Evolutionary conservation across 2,329 filamentous ascomycete species (phyloP).

Genomic region (Apiospora phragmitis): DNA sequence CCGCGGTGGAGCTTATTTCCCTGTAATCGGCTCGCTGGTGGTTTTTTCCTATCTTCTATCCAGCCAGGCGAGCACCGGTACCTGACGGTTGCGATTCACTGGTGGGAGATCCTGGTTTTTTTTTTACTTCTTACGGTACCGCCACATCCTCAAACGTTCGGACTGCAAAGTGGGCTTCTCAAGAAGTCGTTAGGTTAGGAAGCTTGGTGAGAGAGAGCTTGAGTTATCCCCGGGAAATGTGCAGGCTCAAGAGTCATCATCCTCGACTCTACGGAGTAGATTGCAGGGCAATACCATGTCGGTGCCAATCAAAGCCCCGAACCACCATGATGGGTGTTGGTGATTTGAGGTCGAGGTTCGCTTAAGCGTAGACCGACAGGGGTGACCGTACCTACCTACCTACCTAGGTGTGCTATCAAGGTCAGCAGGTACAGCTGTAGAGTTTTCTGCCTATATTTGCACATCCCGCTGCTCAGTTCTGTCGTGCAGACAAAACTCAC

Average conservation of each 20-base stretch:
- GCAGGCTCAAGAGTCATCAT: not conserved
- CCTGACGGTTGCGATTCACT: slow-evolving; percentile 2
- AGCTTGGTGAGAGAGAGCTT: not conserved
- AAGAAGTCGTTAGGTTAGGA: not conserved
- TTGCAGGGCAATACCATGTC: not conserved
- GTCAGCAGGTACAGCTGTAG: not conserved
- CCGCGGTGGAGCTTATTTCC: slow-evolving; percentile 4
- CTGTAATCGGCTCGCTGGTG: not conserved
- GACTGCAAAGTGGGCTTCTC: not conserved
- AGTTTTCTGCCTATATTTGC: not conserved
- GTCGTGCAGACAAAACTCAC: slow-evolving; percentile 2
- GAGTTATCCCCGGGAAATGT: not conserved
- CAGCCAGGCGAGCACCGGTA: not conserved
- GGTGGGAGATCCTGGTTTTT: not conserved
- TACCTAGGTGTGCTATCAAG: not conserved
- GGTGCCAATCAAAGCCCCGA: slow-evolving; percentile 6
- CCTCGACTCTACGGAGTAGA: not conserved
- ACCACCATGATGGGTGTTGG: not conserved
- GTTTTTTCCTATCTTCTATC: not conserved
- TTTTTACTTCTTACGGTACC: not conserved
- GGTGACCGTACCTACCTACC: not conserved
- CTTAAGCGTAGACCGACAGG: not conserved
- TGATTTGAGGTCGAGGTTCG: not conserved
- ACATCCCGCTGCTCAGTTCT: not conserved
- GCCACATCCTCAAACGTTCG: slow-evolving; percentile 1